Conservation (phyloP, 2,329 filamentous ascomycete genomes). For the Hypoxylon sp. region DNA sequence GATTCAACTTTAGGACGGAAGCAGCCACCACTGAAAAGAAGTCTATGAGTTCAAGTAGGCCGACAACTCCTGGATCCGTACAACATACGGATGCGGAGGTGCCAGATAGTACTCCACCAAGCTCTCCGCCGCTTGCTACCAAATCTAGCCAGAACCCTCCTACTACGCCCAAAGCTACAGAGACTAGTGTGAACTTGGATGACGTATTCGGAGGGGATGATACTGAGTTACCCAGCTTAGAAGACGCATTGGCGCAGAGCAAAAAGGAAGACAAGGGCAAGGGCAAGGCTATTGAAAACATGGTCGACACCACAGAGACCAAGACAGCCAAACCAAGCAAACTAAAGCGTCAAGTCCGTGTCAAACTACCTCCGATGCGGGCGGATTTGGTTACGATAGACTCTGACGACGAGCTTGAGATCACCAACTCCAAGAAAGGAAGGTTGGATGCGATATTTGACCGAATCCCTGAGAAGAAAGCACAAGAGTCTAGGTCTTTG, state of each 20-base stretch:
- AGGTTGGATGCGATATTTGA: slow-evolving; percentile 77
- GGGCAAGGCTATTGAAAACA: slow-evolving; percentile 62
- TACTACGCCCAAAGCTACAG: slow-evolving; percentile 14
- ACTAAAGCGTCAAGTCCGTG: slow-evolving; percentile 63
- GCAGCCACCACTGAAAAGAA: slow-evolving; percentile 53
- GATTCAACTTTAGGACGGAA: slow-evolving; percentile 78
- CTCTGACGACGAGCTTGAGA: slow-evolving; percentile 74
- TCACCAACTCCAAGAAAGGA: slow-evolving; percentile 64
- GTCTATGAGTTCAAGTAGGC: slow-evolving; percentile 68
- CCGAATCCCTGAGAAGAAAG: slow-evolving; percentile 72
- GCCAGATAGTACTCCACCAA: slow-evolving; percentile 76
- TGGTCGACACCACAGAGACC: slow-evolving; percentile 45
- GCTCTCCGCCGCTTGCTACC: slow-evolving; percentile 68
- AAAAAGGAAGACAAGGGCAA: slow-evolving; percentile 69
- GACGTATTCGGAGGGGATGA: slow-evolving; percentile 46
- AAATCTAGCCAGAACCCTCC: slow-evolving; percentile 45
- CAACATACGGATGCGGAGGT: slow-evolving; percentile 66
- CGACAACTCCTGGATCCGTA: slow-evolving; percentile 60
- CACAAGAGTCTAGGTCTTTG: slow-evolving; percentile 74
- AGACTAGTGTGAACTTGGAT: slow-evolving; percentile 16
- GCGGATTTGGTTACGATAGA: slow-evolving; percentile 58
- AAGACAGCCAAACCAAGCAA: slow-evolving; percentile 48
- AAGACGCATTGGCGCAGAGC: slow-evolving; percentile 53
- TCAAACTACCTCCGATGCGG: slow-evolving; percentile 61
- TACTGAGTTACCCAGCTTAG: slow-evolving; percentile 56